A percentile compares a stretch with the other conserved stretches of the same genome.
Conservation (phyloP, 23 red algal genomes). For the Gracilariopsis chorda region DNA sequence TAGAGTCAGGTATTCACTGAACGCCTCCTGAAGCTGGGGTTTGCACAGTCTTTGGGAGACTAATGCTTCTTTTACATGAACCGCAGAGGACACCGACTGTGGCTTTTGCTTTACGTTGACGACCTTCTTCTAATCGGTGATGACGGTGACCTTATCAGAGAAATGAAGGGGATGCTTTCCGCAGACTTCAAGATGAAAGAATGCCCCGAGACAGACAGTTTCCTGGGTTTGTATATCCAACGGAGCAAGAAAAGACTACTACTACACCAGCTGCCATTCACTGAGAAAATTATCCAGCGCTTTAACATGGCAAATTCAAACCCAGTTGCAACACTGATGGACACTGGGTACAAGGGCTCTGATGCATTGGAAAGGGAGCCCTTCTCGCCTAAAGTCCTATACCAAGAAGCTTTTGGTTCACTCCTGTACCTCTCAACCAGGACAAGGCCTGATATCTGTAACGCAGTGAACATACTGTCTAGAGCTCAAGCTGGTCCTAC, state of each 20-base stretch:
- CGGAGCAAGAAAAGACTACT: background rate
- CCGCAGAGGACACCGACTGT: background rate
- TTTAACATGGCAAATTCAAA: background rate
- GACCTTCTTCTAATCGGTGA: background rate
- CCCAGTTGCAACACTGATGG: background rate
- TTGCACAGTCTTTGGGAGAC: background rate
- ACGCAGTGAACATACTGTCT: background rate
- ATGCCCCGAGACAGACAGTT: background rate
- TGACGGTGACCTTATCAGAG: background rate
- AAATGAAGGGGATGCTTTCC: background rate
- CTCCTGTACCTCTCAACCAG: background rate
- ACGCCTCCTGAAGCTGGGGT: background rate
- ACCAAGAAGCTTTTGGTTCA: background rate
- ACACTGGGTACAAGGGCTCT: background rate
- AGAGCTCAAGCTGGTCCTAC: background rate
- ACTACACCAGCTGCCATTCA: background rate
- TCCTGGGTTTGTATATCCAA: background rate
- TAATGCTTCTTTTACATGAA: slow-evolving; percentile 8
- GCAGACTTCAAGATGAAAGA: background rate
- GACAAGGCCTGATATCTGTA: slow-evolving; percentile 1
- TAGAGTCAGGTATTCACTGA: background rate
- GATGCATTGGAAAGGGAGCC: background rate
- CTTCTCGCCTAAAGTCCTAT: background rate
- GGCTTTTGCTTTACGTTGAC: background rate
- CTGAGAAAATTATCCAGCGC: background rate